Percentiles rank a stretch among this genome's conserved stretches.
These are phyloP conservation scores for Lithospermum erythrorhizon DNA, from an alignment of 257 asterid species.

Conservation along the genomic window DNA sequence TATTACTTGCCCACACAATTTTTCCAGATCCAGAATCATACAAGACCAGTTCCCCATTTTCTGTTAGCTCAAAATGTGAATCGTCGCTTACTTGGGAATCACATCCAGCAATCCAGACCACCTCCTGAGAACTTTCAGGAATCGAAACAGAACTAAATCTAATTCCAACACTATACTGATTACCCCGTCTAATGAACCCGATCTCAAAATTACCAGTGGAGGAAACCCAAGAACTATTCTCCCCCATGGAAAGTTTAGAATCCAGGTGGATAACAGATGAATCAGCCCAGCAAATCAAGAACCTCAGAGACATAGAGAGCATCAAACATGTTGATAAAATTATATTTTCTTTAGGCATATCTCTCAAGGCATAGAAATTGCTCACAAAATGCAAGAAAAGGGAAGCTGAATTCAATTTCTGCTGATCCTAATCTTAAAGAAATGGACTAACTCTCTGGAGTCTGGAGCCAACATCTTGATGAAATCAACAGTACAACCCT, in stretches of 20 bases:
- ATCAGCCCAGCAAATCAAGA: conserved; percentile 12
- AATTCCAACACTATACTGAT: conserved; percentile 24
- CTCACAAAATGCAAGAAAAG: conserved; percentile 10
- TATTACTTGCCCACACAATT: conserved; percentile 27
- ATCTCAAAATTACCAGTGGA: conserved; percentile 27
- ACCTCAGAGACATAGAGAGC: conserved; percentile 13
- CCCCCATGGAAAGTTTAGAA: conserved; percentile 24
- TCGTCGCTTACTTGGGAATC: conserved; percentile 22
- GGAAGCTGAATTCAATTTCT: conserved; percentile 7
- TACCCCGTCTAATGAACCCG: conserved; percentile 21
- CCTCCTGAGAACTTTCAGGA: conserved; percentile 16
- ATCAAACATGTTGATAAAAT: conserved; percentile 6
- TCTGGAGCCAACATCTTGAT: no score
- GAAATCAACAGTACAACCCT: no score
- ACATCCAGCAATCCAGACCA: conserved; percentile 36
- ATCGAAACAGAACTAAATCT: conserved; percentile 21
- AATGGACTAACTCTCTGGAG: neutral
- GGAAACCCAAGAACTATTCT: conserved; percentile 28
- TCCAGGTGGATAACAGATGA: conserved; percentile 26
- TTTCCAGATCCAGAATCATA: conserved; percentile 21
- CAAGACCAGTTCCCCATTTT: conserved; percentile 21
- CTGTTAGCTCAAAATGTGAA: conserved; percentile 24
- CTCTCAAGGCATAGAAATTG: conserved; percentile 10
- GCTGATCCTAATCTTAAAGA: neutral
- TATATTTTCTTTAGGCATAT: conserved; percentile 19